Evolutionary conservation across 371 early-diverging fungal genomes (phyloP).

Genomic region (Ecytonucleospora hepatopenaei): DNA sequence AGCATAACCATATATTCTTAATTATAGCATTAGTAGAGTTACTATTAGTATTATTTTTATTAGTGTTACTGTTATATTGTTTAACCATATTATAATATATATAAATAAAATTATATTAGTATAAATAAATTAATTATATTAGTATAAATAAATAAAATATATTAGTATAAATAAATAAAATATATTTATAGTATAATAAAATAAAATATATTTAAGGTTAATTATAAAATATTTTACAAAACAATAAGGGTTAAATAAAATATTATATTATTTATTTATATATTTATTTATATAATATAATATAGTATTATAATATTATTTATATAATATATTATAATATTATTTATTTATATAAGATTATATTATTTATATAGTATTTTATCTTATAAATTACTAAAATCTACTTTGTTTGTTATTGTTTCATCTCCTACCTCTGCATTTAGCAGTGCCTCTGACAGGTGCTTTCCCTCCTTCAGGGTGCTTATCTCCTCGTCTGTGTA

Average conservation of each 20-base stretch:
- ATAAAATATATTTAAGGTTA: neutral
- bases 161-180: too few relatives aligned
- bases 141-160: too few relatives aligned
- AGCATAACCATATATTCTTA: too few relatives aligned
- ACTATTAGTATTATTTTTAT: too few relatives aligned
- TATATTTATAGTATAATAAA: too few relatives aligned
- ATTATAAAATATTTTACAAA: too few relatives aligned
- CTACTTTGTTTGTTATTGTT: conserved; percentile 12
- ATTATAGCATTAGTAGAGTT: too few relatives aligned
- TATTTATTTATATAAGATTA: neutral
- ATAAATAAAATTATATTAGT: conserved; percentile 18
- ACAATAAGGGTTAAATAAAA: neutral
- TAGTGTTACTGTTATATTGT: too few relatives aligned
- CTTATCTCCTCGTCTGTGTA: conserved; percentile 93
- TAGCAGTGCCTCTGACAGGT: conserved; percentile 68
- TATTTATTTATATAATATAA: neutral
- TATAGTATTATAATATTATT: neutral
- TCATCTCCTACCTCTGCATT: conserved; percentile 1
- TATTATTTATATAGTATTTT: neutral
- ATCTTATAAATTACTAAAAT: conserved; percentile 30
- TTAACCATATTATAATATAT: too few relatives aligned
- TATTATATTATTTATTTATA: neutral
- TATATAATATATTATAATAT: neutral
- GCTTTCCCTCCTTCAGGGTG: conserved; percentile 76
- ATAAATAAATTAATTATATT: neutral